A percentile compares a stretch with the other conserved stretches of the same genome.
These are phyloP conservation scores for Periconia sp. DNA, from an alignment of 2,329 filamentous ascomycete genomes.

Conservation along the genomic window DNA sequence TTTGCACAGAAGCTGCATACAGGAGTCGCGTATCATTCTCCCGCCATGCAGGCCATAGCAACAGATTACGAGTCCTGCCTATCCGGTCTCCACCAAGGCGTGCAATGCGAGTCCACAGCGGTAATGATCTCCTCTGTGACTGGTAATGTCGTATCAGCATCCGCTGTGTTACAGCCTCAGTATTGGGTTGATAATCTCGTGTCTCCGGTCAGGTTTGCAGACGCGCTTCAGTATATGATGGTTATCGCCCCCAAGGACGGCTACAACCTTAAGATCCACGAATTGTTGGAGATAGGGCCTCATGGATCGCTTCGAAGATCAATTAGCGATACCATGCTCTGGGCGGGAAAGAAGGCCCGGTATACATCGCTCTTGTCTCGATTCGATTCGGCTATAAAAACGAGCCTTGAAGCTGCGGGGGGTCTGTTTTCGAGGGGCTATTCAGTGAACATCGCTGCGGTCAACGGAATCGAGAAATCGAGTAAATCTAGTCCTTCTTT, in stretches of 20 bases:
- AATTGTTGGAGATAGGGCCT: slow-evolving; percentile 17
- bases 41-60: slow-evolving; percentile 43
- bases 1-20: slow-evolving; percentile 48
- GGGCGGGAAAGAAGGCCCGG: neutral
- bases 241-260: neutral
- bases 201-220: slow-evolving; percentile 3
- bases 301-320: slow-evolving; percentile 7
- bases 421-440: neutral
- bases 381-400: neutral
- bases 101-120: neutral
- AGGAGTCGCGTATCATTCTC: slow-evolving; percentile 51
- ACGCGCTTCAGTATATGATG: neutral
- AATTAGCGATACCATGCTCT: neutral
- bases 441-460: neutral
- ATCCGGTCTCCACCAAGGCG: neutral
- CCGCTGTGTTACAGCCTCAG: neutral
- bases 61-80: neutral
- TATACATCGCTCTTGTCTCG: slow-evolving; percentile 1
- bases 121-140: neutral
- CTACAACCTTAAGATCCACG: neutral
- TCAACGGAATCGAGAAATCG: too few relatives aligned
- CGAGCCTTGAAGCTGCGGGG: neutral
- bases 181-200: slow-evolving; percentile 12
- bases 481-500: too few relatives aligned
- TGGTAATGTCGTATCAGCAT: neutral